These are phyloP conservation scores for grape (Vitis vinifera) DNA, from an alignment of 164 flowering plant species.

Conservation along the genomic window ASM3070453v1 NC_081810.1:20477001-20477500, in stretches of 20 bases:
- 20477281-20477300: slow-evolving; percentile 28
- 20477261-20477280: slow-evolving; percentile 30
- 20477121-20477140: not conserved
- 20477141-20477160: not conserved
- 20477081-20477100: slow-evolving; percentile 13
- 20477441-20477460: too few relatives aligned
- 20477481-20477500: too few relatives aligned
- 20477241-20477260: slow-evolving; percentile 55
- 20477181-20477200: not conserved
- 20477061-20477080: slow-evolving; percentile 69
- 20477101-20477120: slow-evolving; percentile 4
- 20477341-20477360: slow-evolving; percentile 66
- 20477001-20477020: slow-evolving; percentile 51
- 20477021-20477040: slow-evolving; percentile 58
- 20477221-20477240: slow-evolving; percentile 63
- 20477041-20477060: slow-evolving; percentile 54
- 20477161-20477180: not conserved
- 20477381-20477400: too few relatives aligned
- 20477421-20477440: too few relatives aligned
- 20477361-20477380: not conserved
- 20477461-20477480: too few relatives aligned
- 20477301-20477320: slow-evolving; percentile 36
- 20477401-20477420: too few relatives aligned
- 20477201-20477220: slow-evolving; percentile 29
- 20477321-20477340: slow-evolving; percentile 67